Evolutionary conservation across 495 filamentous ascomycete genomes (phyloP).

Genomic region (Penicillium paradoxum): DNA sequence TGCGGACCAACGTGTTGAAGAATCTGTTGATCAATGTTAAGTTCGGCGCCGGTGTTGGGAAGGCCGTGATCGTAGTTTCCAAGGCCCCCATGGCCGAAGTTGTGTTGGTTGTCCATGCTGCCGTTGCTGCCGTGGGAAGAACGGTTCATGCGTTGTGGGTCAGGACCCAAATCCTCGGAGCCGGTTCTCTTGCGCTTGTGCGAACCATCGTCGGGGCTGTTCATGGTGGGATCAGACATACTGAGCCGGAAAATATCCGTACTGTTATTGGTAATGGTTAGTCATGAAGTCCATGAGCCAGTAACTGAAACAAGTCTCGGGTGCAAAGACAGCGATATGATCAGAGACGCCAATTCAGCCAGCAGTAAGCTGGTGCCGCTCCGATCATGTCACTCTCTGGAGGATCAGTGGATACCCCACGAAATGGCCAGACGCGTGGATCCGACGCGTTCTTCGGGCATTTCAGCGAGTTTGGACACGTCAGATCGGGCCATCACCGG

Average conservation of each 20-base stretch:
- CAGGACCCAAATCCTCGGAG: slow-evolving; percentile 40
- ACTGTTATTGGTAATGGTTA: slow-evolving; percentile 11
- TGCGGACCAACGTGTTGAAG: slow-evolving; percentile 46
- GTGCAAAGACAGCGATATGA: slow-evolving; percentile 1
- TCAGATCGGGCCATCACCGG: background rate
- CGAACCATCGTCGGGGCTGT: slow-evolving; percentile 33
- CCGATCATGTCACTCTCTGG: slow-evolving; percentile 10
- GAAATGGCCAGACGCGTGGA: slow-evolving; percentile 19
- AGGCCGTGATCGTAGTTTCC: slow-evolving; percentile 40
- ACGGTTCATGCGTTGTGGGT: slow-evolving; percentile 40
- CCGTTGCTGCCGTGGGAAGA: slow-evolving; percentile 46
- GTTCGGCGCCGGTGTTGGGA: slow-evolving; percentile 31
- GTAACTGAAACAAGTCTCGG: slow-evolving; percentile 6
- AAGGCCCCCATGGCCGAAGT: slow-evolving; percentile 37
- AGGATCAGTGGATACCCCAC: slow-evolving; percentile 15
- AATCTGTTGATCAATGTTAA: slow-evolving; percentile 48
- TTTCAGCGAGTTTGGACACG: background rate
- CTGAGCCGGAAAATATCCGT: slow-evolving; percentile 10
- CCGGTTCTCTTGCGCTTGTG: slow-evolving; percentile 45
- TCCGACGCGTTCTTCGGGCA: slow-evolving; percentile 9
- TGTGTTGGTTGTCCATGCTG: slow-evolving; percentile 40
- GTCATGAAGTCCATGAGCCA: slow-evolving; percentile 13
- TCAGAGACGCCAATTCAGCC: slow-evolving; percentile 4
- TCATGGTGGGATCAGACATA: slow-evolving; percentile 43
- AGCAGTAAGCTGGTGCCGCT: background rate